These are phyloP conservation scores for Apiospora marii DNA, from an alignment of 2,329 filamentous ascomycete species.

Conservation along the genomic window DNA sequence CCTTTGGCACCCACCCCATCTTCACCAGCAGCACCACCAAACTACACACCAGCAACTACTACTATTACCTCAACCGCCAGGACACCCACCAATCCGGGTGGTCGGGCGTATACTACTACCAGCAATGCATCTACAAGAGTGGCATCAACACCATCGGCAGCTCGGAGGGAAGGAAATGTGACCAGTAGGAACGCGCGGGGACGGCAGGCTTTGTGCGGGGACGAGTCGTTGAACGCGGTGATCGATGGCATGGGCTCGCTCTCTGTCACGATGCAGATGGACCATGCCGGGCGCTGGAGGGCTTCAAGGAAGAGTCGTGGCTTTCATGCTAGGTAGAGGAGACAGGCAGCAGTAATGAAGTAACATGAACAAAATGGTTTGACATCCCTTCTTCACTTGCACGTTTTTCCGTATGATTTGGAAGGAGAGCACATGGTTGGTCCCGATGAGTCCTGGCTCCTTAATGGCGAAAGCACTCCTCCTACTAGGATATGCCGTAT, in stretches of 20 bases:
- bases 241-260: conserved; percentile 20
- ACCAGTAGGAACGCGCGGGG: neutral
- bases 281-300: conserved; percentile 12
- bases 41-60: neutral
- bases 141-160: neutral
- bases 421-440: too few relatives aligned
- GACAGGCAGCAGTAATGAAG: neutral
- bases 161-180: neutral
- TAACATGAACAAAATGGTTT: conserved; percentile 2
- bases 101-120: neutral
- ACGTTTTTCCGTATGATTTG: too few relatives aligned
- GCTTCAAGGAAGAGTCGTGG: conserved; percentile 1
- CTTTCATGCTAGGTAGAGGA: conserved; percentile 1
- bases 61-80: neutral
- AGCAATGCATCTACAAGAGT: neutral
- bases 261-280: conserved; percentile 17
- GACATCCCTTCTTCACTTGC: neutral
- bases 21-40: neutral
- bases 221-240: conserved; percentile 9
- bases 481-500: too few relatives aligned
- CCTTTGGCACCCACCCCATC: neutral
- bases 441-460: too few relatives aligned
- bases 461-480: neutral
- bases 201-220: neutral
- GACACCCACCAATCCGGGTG: neutral